Base-by-base conservation (phyloP, 2,329 filamentous ascomycete species). In the Botryosphaeria dothidea region DNA sequence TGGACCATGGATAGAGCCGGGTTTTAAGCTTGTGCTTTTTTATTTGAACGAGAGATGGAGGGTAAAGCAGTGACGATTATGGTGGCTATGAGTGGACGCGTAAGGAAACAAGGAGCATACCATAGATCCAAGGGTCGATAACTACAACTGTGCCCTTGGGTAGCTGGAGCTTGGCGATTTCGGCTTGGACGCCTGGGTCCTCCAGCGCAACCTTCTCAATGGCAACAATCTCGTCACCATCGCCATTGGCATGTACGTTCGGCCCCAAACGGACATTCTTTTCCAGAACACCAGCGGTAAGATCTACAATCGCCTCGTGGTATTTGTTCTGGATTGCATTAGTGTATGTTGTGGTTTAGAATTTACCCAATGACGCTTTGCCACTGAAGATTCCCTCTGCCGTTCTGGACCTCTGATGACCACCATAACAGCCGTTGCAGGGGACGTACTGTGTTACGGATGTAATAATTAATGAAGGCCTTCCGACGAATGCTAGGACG, bases 91-190 rank as follows among this genome's bases (percentile, higher is more conserved):
- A 11, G 15, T 13, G 17, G 17, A 17, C 17, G 5, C 8, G 8
- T 4, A 41, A 41, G 17, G 15, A 13, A 17, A 15, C 15, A 7
- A 17, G 38, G 11, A 7, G 15, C 49, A 15, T 34, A 52, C 49
- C 86, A 67, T 92, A 93, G 41, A 91, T 91, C 90, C 90, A 93
- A 0, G 86, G 86, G 67, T 88, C 86, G 58, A 82, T 80, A 67
- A 86, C 83, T 21, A 89, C 79, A 1, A 81, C 81, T 6, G 85
- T 81, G 21, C 85, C 86, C 67, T 84, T 75, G 0, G 86, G 86
- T 0, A 89, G 79, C 65, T 87, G 74, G 66, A 89, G 69, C 69
- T 88, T 88, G 36, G 82, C 83, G 64, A 88, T 81, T 67, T 86
- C 86, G 2, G 83, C 84, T 70, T 86, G 79, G 8, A 89, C 86